A percentile compares a stretch with the other conserved stretches of the same genome.
phyloP scores from a whole-genome alignment of 1,284 basidiomycete genomes.

The Cutaneotrichosporon arboriforme region DNA sequence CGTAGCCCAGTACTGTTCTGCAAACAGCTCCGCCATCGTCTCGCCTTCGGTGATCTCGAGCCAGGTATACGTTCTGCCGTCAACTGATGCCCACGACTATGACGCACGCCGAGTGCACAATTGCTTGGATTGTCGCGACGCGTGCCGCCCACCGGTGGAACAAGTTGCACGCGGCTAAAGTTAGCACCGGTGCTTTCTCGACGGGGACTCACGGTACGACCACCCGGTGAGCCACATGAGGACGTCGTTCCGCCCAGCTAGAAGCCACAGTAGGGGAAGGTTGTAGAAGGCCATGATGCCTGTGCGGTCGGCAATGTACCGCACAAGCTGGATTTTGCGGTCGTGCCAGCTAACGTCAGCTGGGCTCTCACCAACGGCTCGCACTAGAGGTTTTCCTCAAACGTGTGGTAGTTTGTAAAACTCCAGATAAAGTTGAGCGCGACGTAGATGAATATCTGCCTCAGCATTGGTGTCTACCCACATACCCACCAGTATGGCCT shows the following conservation, averaged over 20 bases:
- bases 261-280: slow-evolving; percentile 25
- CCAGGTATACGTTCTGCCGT: neutral
- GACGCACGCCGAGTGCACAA: slow-evolving; percentile 24
- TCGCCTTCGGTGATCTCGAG: neutral
- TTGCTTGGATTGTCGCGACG: slow-evolving; percentile 21
- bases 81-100: neutral
- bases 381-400: slow-evolving; percentile 35
- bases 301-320: slow-evolving; percentile 27
- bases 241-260: slow-evolving; percentile 32
- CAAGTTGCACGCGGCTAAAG: slow-evolving; percentile 18
- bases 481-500: slow-evolving; percentile 23
- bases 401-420: slow-evolving; percentile 54
- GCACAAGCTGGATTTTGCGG: slow-evolving; percentile 12
- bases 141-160: slow-evolving; percentile 35
- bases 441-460: slow-evolving; percentile 27
- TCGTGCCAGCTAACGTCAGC: slow-evolving; percentile 1
- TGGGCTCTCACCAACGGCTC: no score
- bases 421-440: slow-evolving; percentile 34
- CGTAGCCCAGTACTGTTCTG: slow-evolving; percentile 4
- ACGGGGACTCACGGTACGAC: slow-evolving; percentile 25
- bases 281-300: slow-evolving; percentile 35
- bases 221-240: slow-evolving; percentile 36
- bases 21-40: neutral
- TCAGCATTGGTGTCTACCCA: neutral
- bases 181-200: neutral